These are phyloP conservation scores for Venturia aucupariae DNA, from an alignment of 2,329 filamentous ascomycete genomes.

Conservation along the genomic window DNA sequence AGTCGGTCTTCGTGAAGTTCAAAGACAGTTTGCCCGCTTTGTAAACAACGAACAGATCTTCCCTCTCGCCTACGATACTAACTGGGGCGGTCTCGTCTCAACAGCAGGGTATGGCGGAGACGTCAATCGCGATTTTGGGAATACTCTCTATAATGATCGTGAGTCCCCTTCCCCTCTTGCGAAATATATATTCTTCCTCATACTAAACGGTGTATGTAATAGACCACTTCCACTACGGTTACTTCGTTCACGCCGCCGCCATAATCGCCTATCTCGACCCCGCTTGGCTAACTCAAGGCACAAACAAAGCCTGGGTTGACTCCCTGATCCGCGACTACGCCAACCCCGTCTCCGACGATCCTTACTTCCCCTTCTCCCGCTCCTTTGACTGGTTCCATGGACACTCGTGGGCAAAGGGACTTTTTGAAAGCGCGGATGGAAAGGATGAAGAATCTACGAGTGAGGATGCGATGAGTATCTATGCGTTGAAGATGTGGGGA, in stretches of 20 bases:
- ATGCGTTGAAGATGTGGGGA: constrained; percentile 92
- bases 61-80: constrained; percentile 46
- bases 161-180: background rate
- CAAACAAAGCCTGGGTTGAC: constrained; percentile 76
- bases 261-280: constrained; percentile 73
- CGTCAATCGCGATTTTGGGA: constrained; percentile 73
- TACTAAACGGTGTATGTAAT: no score
- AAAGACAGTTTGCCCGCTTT: constrained; percentile 41
- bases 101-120: constrained; percentile 62
- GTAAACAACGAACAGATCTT: constrained; percentile 34
- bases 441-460: constrained; percentile 83
- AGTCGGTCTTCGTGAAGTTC: constrained; percentile 39
- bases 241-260: constrained; percentile 80
- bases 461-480: constrained; percentile 80
- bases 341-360: constrained; percentile 64
- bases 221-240: constrained; percentile 57
- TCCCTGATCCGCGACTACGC: constrained; percentile 73
- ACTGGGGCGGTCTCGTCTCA: constrained; percentile 76
- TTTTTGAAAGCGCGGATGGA: constrained; percentile 62
- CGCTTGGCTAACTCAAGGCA: constrained; percentile 51
- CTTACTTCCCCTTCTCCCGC: constrained; percentile 59
- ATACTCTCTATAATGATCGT: constrained; percentile 68
- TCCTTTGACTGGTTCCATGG: constrained; percentile 92
- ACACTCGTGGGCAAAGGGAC: constrained; percentile 83
- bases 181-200: background rate